phyloP scores from a whole-genome alignment of 2,329 filamentous ascomycete genomes.

The Graphilbum sp. region DNA sequence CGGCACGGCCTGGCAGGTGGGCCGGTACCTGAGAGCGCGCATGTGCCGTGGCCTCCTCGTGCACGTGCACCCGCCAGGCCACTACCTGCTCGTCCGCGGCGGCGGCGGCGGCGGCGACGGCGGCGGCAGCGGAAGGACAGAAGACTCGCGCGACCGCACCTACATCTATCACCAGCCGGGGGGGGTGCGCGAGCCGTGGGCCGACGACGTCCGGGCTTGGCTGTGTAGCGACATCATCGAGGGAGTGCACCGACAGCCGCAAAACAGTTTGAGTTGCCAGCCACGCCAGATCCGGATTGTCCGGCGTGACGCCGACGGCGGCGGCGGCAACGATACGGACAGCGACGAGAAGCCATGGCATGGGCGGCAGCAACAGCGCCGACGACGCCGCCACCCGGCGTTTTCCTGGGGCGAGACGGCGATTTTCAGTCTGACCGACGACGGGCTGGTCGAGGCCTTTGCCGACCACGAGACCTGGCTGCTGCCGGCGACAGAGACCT shows the following conservation, averaged over 20 bases:
- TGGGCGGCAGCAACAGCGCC: background rate
- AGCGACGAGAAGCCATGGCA: background rate
- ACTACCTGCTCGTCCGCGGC: constrained; percentile 15
- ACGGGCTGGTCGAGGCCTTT: constrained; percentile 13
- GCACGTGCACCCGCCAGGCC: constrained; percentile 8
- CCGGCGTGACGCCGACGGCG: constrained; percentile 1
- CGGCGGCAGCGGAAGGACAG: background rate
- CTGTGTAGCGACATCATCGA: constrained; percentile 7
- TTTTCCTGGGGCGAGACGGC: constrained; percentile 13
- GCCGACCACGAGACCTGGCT: constrained; percentile 18
- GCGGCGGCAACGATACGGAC: background rate
- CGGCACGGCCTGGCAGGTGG: constrained; percentile 17
- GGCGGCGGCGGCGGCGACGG: background rate
- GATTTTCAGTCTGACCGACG: constrained; percentile 15
- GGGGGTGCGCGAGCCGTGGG: background rate
- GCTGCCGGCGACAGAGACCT: constrained; percentile 14
- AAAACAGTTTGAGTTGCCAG: constrained; percentile 1
- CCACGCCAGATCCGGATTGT: constrained; percentile 10
- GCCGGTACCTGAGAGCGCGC: constrained; percentile 14
- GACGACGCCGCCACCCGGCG: background rate
- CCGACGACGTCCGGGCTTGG: constrained; percentile 5
- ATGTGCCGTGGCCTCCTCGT: constrained; percentile 17
- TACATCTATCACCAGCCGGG: constrained; percentile 16
- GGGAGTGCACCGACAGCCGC: constrained; percentile 1
- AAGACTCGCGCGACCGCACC: constrained; percentile 11